Percentiles rank a stretch among this genome's conserved stretches.
Evolutionary conservation across 192 early-diverging fungal genomes (phyloP).

Genomic region (Diversispora eburnea): DNA sequence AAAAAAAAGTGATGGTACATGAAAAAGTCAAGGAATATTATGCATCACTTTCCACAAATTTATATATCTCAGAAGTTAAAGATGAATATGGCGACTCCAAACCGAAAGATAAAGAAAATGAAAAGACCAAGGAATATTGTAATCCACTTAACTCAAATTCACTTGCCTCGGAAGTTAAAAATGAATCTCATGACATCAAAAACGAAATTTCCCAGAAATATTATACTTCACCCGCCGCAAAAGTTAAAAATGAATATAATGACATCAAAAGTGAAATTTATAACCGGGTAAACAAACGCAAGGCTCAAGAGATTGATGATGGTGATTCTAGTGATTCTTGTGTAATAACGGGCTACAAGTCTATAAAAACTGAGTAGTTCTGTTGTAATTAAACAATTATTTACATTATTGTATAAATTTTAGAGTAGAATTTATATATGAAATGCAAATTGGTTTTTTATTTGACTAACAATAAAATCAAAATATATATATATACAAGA

Average conservation of each 20-base stretch:
- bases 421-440: too few relatives aligned
- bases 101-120: constrained; percentile 65
- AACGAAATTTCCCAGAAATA: neutral
- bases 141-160: neutral
- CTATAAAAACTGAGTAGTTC: too few relatives aligned
- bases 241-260: neutral
- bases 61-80: neutral
- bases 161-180: neutral
- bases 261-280: neutral
- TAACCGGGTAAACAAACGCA: neutral
- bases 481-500: too few relatives aligned
- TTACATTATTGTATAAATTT: too few relatives aligned
- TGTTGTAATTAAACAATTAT: too few relatives aligned
- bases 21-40: constrained; percentile 70
- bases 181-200: neutral
- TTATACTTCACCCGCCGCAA: neutral
- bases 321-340: too few relatives aligned
- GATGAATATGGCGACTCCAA: neutral
- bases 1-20: constrained; percentile 66
- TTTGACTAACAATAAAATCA: too few relatives aligned
- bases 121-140: constrained; percentile 66
- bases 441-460: too few relatives aligned
- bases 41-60: constrained; percentile 3
- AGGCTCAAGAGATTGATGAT: neutral
- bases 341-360: too few relatives aligned